phyloP scores from a whole-genome alignment of 306 rosid genomes.

The Ormosia semicastrata region DNA sequence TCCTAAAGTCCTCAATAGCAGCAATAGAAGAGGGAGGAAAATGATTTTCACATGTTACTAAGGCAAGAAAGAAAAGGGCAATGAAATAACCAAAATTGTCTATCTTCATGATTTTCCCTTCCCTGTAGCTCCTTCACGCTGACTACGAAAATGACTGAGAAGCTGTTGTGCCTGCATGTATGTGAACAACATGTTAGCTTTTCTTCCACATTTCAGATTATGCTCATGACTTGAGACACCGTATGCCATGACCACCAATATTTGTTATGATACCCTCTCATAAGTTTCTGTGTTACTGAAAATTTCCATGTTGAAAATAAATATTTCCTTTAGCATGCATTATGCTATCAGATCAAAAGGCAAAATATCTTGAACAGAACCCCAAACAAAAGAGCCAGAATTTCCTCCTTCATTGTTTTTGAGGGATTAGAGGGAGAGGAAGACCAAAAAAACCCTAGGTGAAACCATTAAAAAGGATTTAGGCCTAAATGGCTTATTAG shows the following conservation, averaged over 20 bases:
- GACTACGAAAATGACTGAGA: slow-evolving; percentile 89
- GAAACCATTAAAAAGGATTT: no score
- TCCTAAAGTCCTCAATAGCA: slow-evolving; percentile 14
- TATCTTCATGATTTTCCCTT: slow-evolving; percentile 62
- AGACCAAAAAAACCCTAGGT: no score
- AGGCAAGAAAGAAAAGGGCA: slow-evolving; percentile 18
- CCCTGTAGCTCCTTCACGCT: slow-evolving; percentile 75
- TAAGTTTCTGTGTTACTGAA: neutral
- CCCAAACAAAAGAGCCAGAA: neutral
- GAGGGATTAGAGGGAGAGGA: neutral
- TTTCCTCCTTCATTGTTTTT: neutral
- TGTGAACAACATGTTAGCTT: slow-evolving; percentile 10
- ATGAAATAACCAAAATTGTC: slow-evolving; percentile 34
- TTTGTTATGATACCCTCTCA: neutral
- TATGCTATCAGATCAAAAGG: slow-evolving; percentile 1
- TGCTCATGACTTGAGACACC: neutral
- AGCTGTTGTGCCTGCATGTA: slow-evolving; percentile 91
- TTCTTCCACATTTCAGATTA: slow-evolving; percentile 6
- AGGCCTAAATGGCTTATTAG: no score
- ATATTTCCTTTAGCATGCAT: neutral
- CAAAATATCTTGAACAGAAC: neutral
- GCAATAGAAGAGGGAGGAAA: slow-evolving; percentile 18
- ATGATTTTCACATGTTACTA: neutral
- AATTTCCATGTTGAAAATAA: neutral
- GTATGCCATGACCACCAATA: neutral